These are phyloP conservation scores for Neurospora cerealis DNA, from an alignment of 495 filamentous ascomycete genomes.

Conservation along the genomic window DNA sequence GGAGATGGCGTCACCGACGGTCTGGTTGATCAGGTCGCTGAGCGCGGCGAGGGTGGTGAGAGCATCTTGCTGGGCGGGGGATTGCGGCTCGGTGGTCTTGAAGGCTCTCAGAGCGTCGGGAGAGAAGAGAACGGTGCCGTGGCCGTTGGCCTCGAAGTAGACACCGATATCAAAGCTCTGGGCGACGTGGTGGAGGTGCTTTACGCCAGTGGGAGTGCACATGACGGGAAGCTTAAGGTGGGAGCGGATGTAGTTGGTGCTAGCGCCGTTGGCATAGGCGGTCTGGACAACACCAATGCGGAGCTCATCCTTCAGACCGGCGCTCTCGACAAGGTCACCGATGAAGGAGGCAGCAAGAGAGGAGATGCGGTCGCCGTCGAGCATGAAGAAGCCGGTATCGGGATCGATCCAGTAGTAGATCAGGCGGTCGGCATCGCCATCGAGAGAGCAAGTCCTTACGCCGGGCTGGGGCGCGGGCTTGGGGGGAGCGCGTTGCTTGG, in stretches of 20 bases:
- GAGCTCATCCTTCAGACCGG: conserved; percentile 67
- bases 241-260: conserved; percentile 81
- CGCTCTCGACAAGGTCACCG: conserved; percentile 69
- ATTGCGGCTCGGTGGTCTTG: conserved; percentile 68
- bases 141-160: conserved; percentile 97
- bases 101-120: conserved; percentile 67
- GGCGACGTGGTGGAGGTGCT: conserved; percentile 93
- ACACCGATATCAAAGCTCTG: conserved; percentile 86
- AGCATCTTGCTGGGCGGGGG: conserved; percentile 77
- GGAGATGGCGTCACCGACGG: conserved; percentile 90
- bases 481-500: conserved; percentile 82
- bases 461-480: conserved; percentile 62
- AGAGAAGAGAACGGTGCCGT: conserved; percentile 94
- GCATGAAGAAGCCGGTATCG: conserved; percentile 71
- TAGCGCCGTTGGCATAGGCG: conserved; percentile 95
- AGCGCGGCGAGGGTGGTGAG: conserved; percentile 74
- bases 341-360: conserved; percentile 92
- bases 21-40: conserved; percentile 89
- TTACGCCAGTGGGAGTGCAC: conserved; percentile 92
- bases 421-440: conserved; percentile 90
- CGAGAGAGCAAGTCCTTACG: conserved; percentile 83
- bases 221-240: conserved; percentile 81
- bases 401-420: conserved; percentile 91
- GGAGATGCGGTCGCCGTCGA: conserved; percentile 95
- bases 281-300: conserved; percentile 93